Percentiles rank a stretch among this genome's conserved stretches.
Evolutionary conservation across 1,284 basidiomycete genomes (phyloP).

Genomic region (Flammula alnicola): DNA sequence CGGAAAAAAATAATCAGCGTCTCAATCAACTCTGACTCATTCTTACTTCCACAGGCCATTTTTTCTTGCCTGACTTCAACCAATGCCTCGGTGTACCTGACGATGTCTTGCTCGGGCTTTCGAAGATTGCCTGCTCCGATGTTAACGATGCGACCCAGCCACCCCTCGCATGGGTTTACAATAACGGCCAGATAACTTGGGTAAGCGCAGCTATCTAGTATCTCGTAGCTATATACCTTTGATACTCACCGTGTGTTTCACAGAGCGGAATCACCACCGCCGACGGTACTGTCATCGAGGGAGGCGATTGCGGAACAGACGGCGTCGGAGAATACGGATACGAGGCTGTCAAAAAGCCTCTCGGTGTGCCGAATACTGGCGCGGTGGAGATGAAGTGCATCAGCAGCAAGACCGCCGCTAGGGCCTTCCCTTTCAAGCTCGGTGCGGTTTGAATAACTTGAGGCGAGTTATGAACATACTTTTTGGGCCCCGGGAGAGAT

Average conservation of each 20-base stretch:
- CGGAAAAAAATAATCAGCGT: too few species aligned
- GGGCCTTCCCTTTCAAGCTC: conserved; percentile 11
- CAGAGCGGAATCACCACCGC: conserved; percentile 10
- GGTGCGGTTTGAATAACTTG: too few species aligned
- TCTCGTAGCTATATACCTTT: background rate
- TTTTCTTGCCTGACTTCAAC: conserved; percentile 7
- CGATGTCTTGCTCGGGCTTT: conserved; percentile 2
- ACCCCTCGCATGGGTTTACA: conserved; percentile 4
- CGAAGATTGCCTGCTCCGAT: conserved; percentile 2
- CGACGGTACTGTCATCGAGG: conserved; percentile 9
- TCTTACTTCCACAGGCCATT: background rate
- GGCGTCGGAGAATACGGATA: conserved; percentile 11
- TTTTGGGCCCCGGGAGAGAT: too few species aligned
- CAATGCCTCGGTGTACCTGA: conserved; percentile 12
- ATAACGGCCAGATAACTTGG: conserved; percentile 10
- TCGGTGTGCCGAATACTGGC: conserved; percentile 6
- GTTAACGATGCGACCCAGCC: conserved; percentile 7
- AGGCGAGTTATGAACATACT: too few species aligned
- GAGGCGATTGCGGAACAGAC: conserved; percentile 12
- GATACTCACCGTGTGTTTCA: background rate
- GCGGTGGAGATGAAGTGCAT: conserved; percentile 9
- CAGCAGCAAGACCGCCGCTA: conserved; percentile 9
- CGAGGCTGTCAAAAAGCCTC: conserved; percentile 11
- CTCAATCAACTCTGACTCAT: background rate
- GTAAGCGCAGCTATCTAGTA: background rate